Conservation (phyloP, 495 filamentous ascomycete species). For the Parachaetomium inaequale region DNA sequence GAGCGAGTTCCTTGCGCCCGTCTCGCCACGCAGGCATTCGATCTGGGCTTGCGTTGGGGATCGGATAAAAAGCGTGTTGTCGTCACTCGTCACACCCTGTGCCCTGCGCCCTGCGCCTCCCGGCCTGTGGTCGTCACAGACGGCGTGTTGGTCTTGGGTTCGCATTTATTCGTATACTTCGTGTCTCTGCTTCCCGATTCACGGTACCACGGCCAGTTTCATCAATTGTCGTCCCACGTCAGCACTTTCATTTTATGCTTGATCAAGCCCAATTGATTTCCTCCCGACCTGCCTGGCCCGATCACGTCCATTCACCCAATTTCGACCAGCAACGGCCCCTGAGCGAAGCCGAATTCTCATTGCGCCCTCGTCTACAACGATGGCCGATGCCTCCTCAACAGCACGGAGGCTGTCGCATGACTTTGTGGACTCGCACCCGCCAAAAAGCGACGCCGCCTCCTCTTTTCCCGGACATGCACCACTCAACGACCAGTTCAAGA, state of each 20-base stretch:
- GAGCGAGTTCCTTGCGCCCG: neutral
- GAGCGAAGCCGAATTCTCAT: neutral
- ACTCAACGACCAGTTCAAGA: neutral
- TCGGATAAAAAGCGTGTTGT: neutral
- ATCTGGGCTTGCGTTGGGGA: neutral
- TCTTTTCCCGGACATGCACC: conserved; percentile 11
- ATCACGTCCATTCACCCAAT: neutral
- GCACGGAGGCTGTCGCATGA: conserved; percentile 44
- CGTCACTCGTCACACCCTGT: conserved; percentile 1
- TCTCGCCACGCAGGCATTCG: conserved; percentile 1
- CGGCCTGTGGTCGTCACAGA: conserved; percentile 7
- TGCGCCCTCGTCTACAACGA: neutral
- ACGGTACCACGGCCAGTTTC: neutral
- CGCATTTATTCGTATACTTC: neutral
- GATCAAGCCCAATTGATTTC: neutral
- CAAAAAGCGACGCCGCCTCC: conserved; percentile 41
- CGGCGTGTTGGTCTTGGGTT: conserved; percentile 3
- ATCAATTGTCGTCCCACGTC: neutral
- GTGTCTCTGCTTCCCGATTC: neutral
- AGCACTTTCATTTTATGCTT: neutral
- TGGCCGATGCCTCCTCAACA: conserved; percentile 26
- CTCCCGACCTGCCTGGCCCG: neutral
- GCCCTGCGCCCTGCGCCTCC: neutral
- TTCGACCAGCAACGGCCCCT: neutral
- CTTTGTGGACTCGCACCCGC: conserved; percentile 47